phyloP scores from a whole-genome alignment of 352 stramenopile species.

The Blastocystis sp. region DNA sequence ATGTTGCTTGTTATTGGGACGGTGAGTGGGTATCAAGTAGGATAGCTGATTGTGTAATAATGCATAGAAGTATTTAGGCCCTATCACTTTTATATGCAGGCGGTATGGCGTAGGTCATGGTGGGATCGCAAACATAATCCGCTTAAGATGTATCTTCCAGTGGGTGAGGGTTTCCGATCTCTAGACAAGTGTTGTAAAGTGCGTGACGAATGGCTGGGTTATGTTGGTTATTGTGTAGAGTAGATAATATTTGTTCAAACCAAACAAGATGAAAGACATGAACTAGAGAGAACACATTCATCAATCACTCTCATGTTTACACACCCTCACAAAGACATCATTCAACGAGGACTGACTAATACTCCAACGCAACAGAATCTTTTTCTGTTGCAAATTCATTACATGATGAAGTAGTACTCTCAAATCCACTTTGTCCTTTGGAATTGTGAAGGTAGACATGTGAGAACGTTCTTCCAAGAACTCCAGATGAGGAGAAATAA shows the following conservation, averaged over 20 bases:
- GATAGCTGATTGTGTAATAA: neutral
- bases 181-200: neutral
- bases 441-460: conserved; percentile 16
- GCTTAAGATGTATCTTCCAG: neutral
- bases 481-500: conserved; percentile 26
- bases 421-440: neutral
- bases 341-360: conserved; percentile 69
- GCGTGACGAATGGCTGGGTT: neutral
- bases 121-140: neutral
- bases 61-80: neutral
- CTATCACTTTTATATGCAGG: neutral
- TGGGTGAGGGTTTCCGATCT: neutral
- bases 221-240: neutral
- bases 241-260: neutral
- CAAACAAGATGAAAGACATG: no score
- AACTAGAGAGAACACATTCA: no score
- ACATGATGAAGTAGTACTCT: conserved; percentile 22
- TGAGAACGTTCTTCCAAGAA: conserved; percentile 45
- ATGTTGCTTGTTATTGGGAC: neutral
- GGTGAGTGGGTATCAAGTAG: neutral
- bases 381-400: conserved; percentile 2
- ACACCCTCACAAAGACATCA: conserved; percentile 70
- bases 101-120: neutral
- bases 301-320: neutral
- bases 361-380: conserved; percentile 50